Percentiles rank a stretch among this genome's conserved stretches.
Conservation (phyloP, 331 rosid species). For the Prunus yedoensis region DNA sequence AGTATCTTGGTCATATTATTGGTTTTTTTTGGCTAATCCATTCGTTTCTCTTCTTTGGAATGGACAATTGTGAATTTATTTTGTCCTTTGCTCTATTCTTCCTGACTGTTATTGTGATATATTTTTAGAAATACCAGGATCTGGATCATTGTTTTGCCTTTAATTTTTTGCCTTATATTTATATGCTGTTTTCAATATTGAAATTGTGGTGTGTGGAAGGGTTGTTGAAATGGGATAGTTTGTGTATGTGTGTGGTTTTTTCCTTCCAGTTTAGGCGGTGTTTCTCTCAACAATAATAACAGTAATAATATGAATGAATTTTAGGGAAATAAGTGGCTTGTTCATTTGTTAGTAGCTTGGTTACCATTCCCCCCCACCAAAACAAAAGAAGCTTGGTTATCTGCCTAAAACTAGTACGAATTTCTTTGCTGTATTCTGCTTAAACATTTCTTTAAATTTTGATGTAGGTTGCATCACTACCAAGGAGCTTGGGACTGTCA, state of each 20-base stretch:
- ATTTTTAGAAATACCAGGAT: neutral
- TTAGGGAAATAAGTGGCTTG: neutral
- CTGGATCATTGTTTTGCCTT: neutral
- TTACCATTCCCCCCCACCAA: neutral
- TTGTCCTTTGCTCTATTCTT: neutral
- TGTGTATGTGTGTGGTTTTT: neutral
- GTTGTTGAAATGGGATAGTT: neutral
- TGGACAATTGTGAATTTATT: neutral
- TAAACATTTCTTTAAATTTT: neutral
- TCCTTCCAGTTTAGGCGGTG: neutral
- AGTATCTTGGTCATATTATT: neutral
- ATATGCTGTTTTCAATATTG: neutral
- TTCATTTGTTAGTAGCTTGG: neutral
- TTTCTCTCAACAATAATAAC: neutral
- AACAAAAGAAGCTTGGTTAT: neutral
- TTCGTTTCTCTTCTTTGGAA: neutral
- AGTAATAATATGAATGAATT: neutral
- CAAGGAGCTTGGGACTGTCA: slow-evolving; percentile 83
- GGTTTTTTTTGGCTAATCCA: neutral
- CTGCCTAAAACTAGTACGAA: neutral
- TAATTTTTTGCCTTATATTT: no score
- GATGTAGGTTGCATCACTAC: slow-evolving; percentile 75
- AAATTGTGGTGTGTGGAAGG: neutral
- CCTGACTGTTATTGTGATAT: neutral
- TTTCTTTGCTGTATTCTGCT: neutral